Percentiles rank a stretch among this genome's conserved stretches.
Conservation (phyloP, 331 rosid species). For the Dryas integrifolia region DNA sequence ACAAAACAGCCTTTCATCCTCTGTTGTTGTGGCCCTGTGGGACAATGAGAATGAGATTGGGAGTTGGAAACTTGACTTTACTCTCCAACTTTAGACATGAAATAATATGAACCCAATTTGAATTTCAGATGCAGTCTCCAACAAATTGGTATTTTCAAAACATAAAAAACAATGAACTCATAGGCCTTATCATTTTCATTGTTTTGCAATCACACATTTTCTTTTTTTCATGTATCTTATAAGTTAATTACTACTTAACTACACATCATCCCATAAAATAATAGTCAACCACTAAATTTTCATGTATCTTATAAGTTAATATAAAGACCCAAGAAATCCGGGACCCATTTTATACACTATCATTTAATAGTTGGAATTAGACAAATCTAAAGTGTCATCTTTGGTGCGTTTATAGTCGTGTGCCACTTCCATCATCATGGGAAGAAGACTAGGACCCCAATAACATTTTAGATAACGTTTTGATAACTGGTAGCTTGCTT, state of each 20-base stretch:
- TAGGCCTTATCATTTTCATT: too few relatives aligned
- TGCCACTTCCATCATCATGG: conserved; percentile 15
- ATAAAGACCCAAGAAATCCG: too few relatives aligned
- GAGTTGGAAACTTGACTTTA: background rate
- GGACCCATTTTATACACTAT: background rate
- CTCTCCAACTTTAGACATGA: background rate
- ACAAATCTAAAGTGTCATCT: background rate
- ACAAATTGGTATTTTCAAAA: background rate
- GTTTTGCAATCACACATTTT: too few relatives aligned
- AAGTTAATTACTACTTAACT: too few relatives aligned
- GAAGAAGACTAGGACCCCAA: conserved; percentile 1
- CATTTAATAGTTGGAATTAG: background rate
- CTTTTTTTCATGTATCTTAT: too few relatives aligned
- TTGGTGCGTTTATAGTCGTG: conserved; percentile 6
- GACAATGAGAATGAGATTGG: conserved; percentile 8
- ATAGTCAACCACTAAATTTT: too few relatives aligned
- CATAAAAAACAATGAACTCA: background rate
- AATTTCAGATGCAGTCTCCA: background rate
- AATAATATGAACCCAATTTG: background rate
- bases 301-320: too few relatives aligned
- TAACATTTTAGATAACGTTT: background rate
- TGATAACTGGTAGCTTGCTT: background rate
- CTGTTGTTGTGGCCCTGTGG: background rate
- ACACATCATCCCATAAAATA: too few relatives aligned
- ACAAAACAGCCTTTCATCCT: background rate